These are phyloP conservation scores for Hibiscus tridactylites DNA, from an alignment of 345 rosid genomes.

Conservation along the genomic window DNA sequence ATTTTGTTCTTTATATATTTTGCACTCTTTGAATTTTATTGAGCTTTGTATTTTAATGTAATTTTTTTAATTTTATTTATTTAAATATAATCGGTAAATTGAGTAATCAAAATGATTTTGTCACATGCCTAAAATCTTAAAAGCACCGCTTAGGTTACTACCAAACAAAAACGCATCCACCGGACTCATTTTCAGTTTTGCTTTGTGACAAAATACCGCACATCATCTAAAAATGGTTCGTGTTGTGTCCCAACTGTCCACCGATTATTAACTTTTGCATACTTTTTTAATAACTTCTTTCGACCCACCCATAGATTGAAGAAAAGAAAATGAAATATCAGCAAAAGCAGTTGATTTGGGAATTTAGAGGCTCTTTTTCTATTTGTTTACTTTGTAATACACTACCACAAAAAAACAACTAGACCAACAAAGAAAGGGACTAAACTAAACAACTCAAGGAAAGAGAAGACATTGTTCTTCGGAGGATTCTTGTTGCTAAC, in stretches of 20 bases:
- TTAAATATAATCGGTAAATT: no score
- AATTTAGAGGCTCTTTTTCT: no score
- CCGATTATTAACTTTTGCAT: background rate
- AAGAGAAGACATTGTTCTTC: background rate
- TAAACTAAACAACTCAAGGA: background rate
- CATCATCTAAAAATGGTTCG: background rate
- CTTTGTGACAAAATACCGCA: background rate
- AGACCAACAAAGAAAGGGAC: slow-evolving; percentile 1
- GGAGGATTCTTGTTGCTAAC: slow-evolving; percentile 10
- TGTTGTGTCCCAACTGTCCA: background rate
- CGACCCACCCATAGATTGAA: background rate
- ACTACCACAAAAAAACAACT: slow-evolving; percentile 28
- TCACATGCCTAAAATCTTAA: background rate
- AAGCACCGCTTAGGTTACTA: background rate
- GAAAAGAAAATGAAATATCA: background rate
- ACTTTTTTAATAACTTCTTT: background rate
- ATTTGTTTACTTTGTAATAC: background rate
- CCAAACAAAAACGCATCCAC: background rate
- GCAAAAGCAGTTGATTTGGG: background rate
- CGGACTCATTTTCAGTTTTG: background rate
- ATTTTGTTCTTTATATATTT: no score
- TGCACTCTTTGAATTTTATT: no score
- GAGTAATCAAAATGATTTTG: background rate
- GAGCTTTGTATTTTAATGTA: no score
- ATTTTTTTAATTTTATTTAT: no score